Evolutionary conservation across 139 green algal genomes (phyloP), one percentile per base, ranked within the genome.

Genomic region (Chlorella ohadii): DNA sequence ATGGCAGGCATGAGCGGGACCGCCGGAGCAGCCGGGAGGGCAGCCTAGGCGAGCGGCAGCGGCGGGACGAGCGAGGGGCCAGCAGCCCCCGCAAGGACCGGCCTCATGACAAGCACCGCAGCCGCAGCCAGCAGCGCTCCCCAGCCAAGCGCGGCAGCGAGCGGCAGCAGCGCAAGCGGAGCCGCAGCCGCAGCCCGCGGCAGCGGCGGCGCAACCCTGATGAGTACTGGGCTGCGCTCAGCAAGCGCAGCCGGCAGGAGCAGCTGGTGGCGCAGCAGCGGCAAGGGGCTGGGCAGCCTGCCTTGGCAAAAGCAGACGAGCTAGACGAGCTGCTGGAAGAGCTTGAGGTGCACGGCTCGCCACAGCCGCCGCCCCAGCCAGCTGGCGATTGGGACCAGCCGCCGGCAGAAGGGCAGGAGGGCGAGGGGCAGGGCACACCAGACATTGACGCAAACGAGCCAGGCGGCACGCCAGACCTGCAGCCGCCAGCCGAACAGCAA

Each of bases 131-230:
- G 2, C 16, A 5, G 25, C 28, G 16, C 63, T 31, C 63, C 28
- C n/a, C 28, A 13, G 6, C 4, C 28, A 68, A 68, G 63, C 28
- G 51, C 51, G 51, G 51, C 51, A 22, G 51, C 51, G 51, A 59
- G 9, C 51, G 51, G 51, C 51, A 19, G 51, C 11, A 19, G 15
- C 51, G 51, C 51, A 59, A 59, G 51, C 51, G 51, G 11, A 59
- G 44, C 44, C 65, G 65, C 65, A 72, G 66, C 71, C 71, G 71
- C 71, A 78, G 71, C 41, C 41, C 63, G 12, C 63, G 51, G 12
- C 27, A 68, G 27, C 63, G 59, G 59, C 59, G 63, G 63, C 3
- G 3, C 63, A 68, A 5, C 28, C 63, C 12, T 34, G 63, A 68
- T 15, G 63, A 33, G 0, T 22, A 68, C 13, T 31, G 25, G 63